A percentile compares a stretch with the other conserved stretches of the same genome.
phyloP scores from a whole-genome alignment of 2,329 filamentous ascomycete species.

The Ophiostoma sp. region DNA sequence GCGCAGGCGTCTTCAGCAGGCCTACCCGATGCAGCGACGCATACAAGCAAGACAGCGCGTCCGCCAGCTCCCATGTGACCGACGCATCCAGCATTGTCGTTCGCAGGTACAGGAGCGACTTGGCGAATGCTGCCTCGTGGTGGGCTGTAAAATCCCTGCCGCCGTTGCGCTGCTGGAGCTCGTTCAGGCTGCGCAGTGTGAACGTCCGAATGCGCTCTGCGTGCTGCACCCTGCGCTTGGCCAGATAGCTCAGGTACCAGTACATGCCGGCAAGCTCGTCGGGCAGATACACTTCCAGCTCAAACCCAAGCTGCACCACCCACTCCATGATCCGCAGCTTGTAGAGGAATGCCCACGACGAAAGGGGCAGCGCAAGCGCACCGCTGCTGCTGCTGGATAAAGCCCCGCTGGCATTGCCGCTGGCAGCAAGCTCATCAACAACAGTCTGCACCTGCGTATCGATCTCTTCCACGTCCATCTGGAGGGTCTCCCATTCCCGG shows the following conservation, averaged over 20 bases:
- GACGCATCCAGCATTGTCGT: conserved; percentile 60
- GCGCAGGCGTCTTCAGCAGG: conserved; percentile 45
- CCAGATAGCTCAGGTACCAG: conserved; percentile 74
- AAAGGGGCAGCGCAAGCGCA: conserved; percentile 61
- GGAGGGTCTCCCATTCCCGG: conserved; percentile 53
- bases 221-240: conserved; percentile 62
- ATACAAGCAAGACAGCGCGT: conserved; percentile 58
- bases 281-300: conserved; percentile 80
- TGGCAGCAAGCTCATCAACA: conserved; percentile 47
- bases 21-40: conserved; percentile 55
- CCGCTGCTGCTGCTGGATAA: conserved; percentile 33
- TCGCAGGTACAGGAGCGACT: conserved; percentile 52
- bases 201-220: conserved; percentile 68
- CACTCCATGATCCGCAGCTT: conserved; percentile 85
- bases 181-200: conserved; percentile 40
- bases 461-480: conserved; percentile 72
- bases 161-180: conserved; percentile 29
- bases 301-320: conserved; percentile 87
- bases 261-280: conserved; percentile 88
- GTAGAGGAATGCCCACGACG: conserved; percentile 84
- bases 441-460: conserved; percentile 61
- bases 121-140: conserved; percentile 42
- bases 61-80: conserved; percentile 53
- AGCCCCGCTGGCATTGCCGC: not conserved
- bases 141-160: conserved; percentile 28